These are phyloP conservation scores for Colletotrichum tropicale DNA, from an alignment of 2,329 filamentous ascomycete genomes.

Conservation along the genomic window DNA sequence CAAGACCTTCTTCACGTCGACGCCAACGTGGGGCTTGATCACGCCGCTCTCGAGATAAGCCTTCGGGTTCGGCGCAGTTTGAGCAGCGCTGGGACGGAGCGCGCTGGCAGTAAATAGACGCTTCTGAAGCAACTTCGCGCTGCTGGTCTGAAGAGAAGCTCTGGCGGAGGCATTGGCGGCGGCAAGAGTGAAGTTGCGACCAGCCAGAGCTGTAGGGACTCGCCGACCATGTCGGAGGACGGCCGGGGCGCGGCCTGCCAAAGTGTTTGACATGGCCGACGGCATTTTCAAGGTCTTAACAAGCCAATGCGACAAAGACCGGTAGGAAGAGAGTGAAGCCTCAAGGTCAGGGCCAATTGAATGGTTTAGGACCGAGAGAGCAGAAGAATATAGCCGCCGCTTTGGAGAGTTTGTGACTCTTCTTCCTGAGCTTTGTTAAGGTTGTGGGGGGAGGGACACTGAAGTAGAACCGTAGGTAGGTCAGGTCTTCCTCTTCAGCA, in stretches of 20 bases:
- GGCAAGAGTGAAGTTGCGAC: constrained; percentile 47
- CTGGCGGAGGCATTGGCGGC: constrained; percentile 35
- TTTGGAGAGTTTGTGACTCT: constrained; percentile 20
- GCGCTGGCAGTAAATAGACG: constrained; percentile 53
- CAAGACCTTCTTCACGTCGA: constrained; percentile 95
- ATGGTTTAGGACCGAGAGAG: constrained; percentile 19
- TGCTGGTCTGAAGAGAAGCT: constrained; percentile 34
- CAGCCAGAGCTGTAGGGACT: constrained; percentile 47
- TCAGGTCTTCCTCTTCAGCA: constrained; percentile 10
- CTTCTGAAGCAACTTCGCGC: constrained; percentile 42
- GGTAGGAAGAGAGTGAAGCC: background rate
- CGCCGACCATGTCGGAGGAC: constrained; percentile 61
- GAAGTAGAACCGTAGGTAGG: background rate
- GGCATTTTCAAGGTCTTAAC: constrained; percentile 33
- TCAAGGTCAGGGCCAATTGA: constrained; percentile 23
- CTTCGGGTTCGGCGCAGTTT: constrained; percentile 80
- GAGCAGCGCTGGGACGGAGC: constrained; percentile 48
- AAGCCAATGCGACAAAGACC: constrained; percentile 7
- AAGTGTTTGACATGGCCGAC: constrained; percentile 41
- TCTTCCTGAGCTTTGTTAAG: constrained; percentile 15
- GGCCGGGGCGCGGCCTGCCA: constrained; percentile 63
- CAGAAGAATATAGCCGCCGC: constrained; percentile 9
- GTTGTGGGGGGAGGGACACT: constrained; percentile 1
- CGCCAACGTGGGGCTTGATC: constrained; percentile 77
- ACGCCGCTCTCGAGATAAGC: constrained; percentile 89